A percentile compares a stretch with the other conserved stretches of the same genome.
phyloP scores from a whole-genome alignment of 2,329 filamentous ascomycete genomes.

The Fusarium chaquense region DNA sequence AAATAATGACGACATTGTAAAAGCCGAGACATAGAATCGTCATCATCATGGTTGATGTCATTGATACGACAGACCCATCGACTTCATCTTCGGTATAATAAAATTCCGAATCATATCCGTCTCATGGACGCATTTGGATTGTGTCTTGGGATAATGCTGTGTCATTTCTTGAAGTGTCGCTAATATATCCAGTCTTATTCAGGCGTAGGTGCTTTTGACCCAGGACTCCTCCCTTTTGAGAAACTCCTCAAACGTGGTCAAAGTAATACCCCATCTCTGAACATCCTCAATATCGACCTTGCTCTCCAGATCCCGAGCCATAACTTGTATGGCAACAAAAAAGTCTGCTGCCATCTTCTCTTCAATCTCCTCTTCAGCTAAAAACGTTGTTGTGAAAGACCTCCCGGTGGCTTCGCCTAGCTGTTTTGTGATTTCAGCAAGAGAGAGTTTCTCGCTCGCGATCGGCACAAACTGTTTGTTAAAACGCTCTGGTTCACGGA shows the following conservation, averaged over 20 bases:
- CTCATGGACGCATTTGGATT: too few relatives aligned
- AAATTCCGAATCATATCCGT: not conserved
- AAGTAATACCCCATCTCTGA: not conserved
- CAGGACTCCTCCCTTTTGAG: not conserved
- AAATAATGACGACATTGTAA: slow-evolving; percentile 30
- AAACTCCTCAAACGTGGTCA: not conserved
- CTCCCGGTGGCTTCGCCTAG: not conserved
- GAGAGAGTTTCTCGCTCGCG: slow-evolving; percentile 4
- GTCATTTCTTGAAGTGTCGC: too few relatives aligned
- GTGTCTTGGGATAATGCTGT: not conserved
- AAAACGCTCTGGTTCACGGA: slow-evolving; percentile 4
- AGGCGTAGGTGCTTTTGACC: not conserved
- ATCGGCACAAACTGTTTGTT: not conserved
- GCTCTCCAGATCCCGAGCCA: not conserved
- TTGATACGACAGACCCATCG: slow-evolving; percentile 14
- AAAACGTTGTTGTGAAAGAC: not conserved
- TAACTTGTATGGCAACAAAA: slow-evolving; percentile 4
- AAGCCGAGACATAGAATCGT: slow-evolving; percentile 5
- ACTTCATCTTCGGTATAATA: slow-evolving; percentile 3
- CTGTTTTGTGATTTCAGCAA: not conserved
- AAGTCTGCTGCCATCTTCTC: not conserved
- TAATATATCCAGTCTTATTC: not conserved
- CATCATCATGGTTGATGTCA: slow-evolving; percentile 33
- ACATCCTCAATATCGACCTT: slow-evolving; percentile 7
- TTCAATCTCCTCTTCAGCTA: not conserved